Conservation (phyloP, 805 yeast genomes). For the Saccharomycopsis fodiens region DNA sequence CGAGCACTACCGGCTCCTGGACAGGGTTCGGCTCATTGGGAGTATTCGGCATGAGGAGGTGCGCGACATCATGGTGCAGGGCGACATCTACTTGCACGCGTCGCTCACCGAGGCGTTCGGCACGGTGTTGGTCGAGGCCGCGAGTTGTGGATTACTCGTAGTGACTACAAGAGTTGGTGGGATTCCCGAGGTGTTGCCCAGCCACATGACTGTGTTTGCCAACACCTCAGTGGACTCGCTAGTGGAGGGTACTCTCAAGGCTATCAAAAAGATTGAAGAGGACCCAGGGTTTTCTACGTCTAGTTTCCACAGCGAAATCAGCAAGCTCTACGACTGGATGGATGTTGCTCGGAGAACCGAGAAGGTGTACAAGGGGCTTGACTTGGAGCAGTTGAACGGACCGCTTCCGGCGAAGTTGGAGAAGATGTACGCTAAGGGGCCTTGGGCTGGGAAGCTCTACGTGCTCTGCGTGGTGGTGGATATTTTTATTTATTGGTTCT, state of each 20-base stretch:
- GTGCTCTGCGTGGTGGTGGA: slow-evolving; percentile 79
- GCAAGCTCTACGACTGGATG: slow-evolving; percentile 83
- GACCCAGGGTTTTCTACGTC: slow-evolving; percentile 63
- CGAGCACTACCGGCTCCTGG: slow-evolving; percentile 77
- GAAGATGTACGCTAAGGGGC: slow-evolving; percentile 61
- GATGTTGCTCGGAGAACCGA: slow-evolving; percentile 86
- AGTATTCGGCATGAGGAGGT: slow-evolving; percentile 89
- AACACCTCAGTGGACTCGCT: slow-evolving; percentile 80
- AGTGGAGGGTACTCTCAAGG: slow-evolving; percentile 63
- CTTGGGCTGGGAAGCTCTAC: slow-evolving; percentile 82
- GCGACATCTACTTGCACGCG: slow-evolving; percentile 90
- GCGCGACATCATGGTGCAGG: slow-evolving; percentile 84
- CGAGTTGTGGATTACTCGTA: slow-evolving; percentile 86
- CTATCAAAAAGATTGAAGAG: slow-evolving; percentile 51
- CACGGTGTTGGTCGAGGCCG: slow-evolving; percentile 94
- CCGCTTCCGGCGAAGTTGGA: slow-evolving; percentile 52
- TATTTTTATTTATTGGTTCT: slow-evolving; percentile 48
- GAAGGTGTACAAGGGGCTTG: slow-evolving; percentile 56
- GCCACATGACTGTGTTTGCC: slow-evolving; percentile 88
- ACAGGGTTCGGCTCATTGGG: slow-evolving; percentile 79
- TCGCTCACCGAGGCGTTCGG: slow-evolving; percentile 97
- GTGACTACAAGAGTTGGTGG: slow-evolving; percentile 98
- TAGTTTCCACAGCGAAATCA: slow-evolving; percentile 69
- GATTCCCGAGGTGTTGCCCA: slow-evolving; percentile 91
- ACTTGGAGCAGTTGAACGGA: slow-evolving; percentile 36